Conservation (phyloP, 495 filamentous ascomycete genomes). For the Podospora australis region DNA sequence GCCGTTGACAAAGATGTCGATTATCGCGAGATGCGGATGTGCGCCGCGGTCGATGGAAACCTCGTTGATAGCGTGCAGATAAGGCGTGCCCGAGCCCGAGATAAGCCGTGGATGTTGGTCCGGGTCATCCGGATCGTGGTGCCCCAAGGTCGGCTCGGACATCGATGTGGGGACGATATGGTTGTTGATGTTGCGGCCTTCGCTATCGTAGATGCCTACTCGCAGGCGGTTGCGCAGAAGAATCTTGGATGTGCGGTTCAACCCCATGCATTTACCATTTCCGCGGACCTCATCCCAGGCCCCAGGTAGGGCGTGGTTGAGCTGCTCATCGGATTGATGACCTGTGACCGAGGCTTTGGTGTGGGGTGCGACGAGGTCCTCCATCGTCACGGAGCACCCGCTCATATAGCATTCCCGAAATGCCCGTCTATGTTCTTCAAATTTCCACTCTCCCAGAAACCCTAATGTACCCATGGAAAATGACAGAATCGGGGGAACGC, state of each 20-base stretch:
- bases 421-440: slow-evolving; percentile 79
- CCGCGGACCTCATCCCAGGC: slow-evolving; percentile 68
- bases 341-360: slow-evolving; percentile 29
- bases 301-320: slow-evolving; percentile 8
- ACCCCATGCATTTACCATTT: slow-evolving; percentile 81
- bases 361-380: slow-evolving; percentile 39
- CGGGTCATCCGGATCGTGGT: too few species aligned
- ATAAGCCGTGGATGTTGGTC: background rate
- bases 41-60: slow-evolving; percentile 86
- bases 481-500: slow-evolving; percentile 84
- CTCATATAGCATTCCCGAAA: slow-evolving; percentile 93
- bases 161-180: slow-evolving; percentile 40
- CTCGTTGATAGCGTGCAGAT: slow-evolving; percentile 90
- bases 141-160: slow-evolving; percentile 24
- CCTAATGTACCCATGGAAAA: slow-evolving; percentile 97
- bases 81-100: background rate
- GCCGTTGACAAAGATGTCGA: slow-evolving; percentile 79
- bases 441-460: slow-evolving; percentile 95
- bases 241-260: slow-evolving; percentile 63
- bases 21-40: slow-evolving; percentile 80
- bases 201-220: slow-evolving; percentile 66
- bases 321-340: slow-evolving; percentile 8
- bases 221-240: slow-evolving; percentile 80
- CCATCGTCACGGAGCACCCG: slow-evolving; percentile 54
- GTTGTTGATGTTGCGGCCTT: slow-evolving; percentile 49